Conservation (phyloP, 805 yeast species). For the Saccharomycopsis synnaedendra region DNA sequence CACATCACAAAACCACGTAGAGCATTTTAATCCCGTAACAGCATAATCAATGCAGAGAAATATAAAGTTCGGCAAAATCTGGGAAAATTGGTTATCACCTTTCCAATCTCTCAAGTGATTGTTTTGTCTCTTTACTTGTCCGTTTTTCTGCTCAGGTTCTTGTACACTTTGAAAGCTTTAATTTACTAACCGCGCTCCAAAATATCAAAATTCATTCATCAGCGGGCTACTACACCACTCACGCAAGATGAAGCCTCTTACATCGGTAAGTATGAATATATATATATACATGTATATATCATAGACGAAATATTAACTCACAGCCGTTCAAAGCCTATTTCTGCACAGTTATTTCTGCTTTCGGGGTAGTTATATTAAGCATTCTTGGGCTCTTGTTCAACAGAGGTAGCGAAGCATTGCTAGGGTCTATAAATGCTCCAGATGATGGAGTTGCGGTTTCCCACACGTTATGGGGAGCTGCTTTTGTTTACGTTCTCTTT, state of each 20-base stretch:
- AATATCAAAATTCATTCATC: no score
- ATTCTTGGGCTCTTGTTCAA: constrained; percentile 77
- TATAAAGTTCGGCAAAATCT: no score
- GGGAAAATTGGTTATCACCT: no score
- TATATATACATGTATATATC: background rate
- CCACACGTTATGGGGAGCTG: constrained; percentile 82
- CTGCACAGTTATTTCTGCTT: constrained; percentile 86
- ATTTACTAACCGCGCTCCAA: no score
- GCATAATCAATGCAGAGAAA: no score
- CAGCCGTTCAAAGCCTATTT: constrained; percentile 86
- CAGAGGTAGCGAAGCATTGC: constrained; percentile 76
- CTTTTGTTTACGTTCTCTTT: constrained; percentile 66
- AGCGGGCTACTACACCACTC: no score
- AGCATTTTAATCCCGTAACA: no score
- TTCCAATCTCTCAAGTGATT: no score
- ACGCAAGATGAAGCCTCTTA: background rate
- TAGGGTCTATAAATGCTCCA: constrained; percentile 87
- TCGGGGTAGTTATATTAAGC: constrained; percentile 80
- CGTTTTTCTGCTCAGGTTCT: no score
- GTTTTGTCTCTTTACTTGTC: no score
- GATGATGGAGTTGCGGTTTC: constrained; percentile 92
- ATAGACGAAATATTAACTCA: background rate
- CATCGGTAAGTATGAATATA: background rate
- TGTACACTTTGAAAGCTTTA: no score
- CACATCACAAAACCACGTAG: no score